Base-by-base conservation (phyloP, 2,329 filamentous ascomycete genomes). In the Aspergillus sp. region DNA sequence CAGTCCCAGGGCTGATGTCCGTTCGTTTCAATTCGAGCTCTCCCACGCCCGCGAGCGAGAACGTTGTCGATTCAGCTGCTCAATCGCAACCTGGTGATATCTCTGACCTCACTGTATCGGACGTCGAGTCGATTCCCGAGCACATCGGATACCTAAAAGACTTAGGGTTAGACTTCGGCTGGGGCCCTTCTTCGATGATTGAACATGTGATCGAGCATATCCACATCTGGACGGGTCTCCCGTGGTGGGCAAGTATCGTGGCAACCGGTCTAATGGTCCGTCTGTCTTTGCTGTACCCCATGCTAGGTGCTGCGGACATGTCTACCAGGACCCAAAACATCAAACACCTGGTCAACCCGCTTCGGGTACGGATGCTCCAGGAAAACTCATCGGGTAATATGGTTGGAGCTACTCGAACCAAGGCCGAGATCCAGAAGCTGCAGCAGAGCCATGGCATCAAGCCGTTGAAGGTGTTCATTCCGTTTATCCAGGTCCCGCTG, bases 81-180 rank as follows among this genome's bases (percentile, higher is more conserved):
- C 40, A 51, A 29, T n/a, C 48, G 9, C 45, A 46, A 44, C 7
- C 53, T 12, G 42, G 46, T 28, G 49, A 57, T 7, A 41, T 55
- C 29, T 48, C 55, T 19, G 62, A 67, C 51, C 47, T 67, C 7
- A 46, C 48, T 2, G 51, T 48, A 44, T 43, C 60, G 29, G 64
- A 62, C 48, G 58, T 74, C 39, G 74, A 81, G 50, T 70, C 77
- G 51, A 79, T 88, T 52, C 81, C 85, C 33, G 85, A 91, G 60
- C 75, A 81, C 43, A 79, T 94, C 48, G 93, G 93, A 52, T 96
- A 90, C 61, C 73, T 98, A 48, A 80, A 86, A 56, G 77, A 81
- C 5, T 74, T 97, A 7, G 93, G 93, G 3, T 73, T 98, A 26
- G 87, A 97, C 58, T 97, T 85, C 60, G 89, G 91, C 62, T 90